Evolutionary conservation across 1,284 basidiomycete species (phyloP), one percentile per base, ranked within the genome.

Genomic region (Ceratobasidium sp.): DNA sequence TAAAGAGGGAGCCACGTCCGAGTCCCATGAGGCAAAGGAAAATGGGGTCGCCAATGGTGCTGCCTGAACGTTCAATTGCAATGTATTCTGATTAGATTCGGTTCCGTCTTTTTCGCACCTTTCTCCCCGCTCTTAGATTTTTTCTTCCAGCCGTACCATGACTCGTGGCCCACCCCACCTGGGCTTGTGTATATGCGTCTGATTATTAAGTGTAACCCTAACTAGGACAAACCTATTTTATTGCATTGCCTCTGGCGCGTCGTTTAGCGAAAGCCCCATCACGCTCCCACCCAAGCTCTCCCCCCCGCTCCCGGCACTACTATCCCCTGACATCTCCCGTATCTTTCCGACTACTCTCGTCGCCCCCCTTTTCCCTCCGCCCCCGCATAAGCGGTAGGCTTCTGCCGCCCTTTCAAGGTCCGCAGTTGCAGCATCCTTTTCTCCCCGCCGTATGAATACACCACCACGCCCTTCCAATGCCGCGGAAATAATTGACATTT

Each of bases 341-440:
- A 73, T 73, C 32, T 52, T 73, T 25, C 69, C 69, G n/a, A 73
- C 29, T 25, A 73, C 69, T 44, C 69, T 61, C 57, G 69, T 73
- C 13, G 44, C 69, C 2, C 69, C 69, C 34, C 69, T 44, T 22
- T 52, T 44, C 19, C 69, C 69, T 19, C 69, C 69, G 8, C 69
- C 69, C 0, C 69, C 69, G 25, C 69, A 73, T 1, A 54, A 40
- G 11, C 69, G 69, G 57, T 61, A 73, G 9, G 56, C n/a, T 9
- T 15, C 43, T 25, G 69, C 69, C 17, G 69, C 69, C 19, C 46
- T 56, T 25, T 62, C 69, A 7, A 73, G 44, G 44, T 73, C 69
- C 1, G 44, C 44, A 44, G 57, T 62, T 11, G 69, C 69, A 6
- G 40, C 69, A 15, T 73, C 57, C 37, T 62, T 73, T 4, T 73